phyloP scores from a whole-genome alignment of 768 basidiomycete species.

The Phylloporus sp. region DNA sequence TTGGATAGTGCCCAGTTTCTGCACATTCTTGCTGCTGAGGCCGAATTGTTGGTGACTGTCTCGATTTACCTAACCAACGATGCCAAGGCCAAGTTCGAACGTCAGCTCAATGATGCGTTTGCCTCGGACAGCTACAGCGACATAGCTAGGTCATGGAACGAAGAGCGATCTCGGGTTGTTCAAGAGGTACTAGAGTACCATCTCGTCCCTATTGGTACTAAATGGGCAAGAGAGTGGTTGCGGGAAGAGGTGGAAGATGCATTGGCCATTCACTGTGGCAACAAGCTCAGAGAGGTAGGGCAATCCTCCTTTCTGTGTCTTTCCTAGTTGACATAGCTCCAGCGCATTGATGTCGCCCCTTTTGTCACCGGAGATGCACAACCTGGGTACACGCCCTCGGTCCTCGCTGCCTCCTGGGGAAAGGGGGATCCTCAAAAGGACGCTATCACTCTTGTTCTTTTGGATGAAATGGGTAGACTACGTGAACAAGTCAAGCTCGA shows the following conservation, averaged over 20 bases:
- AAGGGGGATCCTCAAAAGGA: constrained; percentile 93
- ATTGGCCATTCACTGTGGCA: constrained; percentile 63
- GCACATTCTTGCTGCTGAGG: constrained; percentile 85
- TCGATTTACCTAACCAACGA: constrained; percentile 62
- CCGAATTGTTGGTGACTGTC: constrained; percentile 80
- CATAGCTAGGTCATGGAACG: constrained; percentile 87
- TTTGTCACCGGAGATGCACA: constrained; percentile 59
- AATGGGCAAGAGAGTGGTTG: constrained; percentile 86
- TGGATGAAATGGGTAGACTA: constrained; percentile 85
- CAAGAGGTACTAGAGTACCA: constrained; percentile 74
- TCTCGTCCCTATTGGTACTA: constrained; percentile 78
- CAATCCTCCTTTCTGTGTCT: constrained; percentile 4
- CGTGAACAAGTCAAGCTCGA: constrained; percentile 89
- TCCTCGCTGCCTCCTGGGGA: constrained; percentile 91
- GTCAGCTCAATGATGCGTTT: constrained; percentile 74
- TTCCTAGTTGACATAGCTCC: constrained; percentile 13
- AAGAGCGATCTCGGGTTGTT: constrained; percentile 71
- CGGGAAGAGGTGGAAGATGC: constrained; percentile 87
- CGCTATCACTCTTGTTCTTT: constrained; percentile 74
- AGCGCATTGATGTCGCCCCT: constrained; percentile 85
- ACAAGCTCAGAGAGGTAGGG: constrained; percentile 66
- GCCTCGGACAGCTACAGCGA: constrained; percentile 81
- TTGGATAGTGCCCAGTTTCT: constrained; percentile 74
- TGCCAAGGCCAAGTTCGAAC: constrained; percentile 62
- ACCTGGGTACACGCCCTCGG: constrained; percentile 66